Conservation (phyloP, 2,329 filamentous ascomycete species). For the Orbilia ellipsospora region DNA sequence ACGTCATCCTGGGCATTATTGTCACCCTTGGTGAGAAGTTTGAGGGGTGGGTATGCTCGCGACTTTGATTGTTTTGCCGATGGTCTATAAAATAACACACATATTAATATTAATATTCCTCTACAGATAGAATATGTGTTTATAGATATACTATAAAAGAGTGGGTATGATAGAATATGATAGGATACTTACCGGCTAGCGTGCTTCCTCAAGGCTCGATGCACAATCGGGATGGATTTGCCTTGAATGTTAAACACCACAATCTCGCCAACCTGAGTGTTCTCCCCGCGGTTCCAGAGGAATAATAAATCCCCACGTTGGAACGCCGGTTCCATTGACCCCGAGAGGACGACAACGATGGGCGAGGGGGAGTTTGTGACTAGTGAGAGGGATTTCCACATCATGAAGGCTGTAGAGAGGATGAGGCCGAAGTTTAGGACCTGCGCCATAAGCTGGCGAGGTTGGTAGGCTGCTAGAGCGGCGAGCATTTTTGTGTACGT, state of each 20-base stretch:
- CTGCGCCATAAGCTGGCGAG: conserved; percentile 82
- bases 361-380: conserved; percentile 78
- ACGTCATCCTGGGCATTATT: conserved; percentile 96
- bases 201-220: conserved; percentile 82
- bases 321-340: conserved; percentile 86
- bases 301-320: conserved; percentile 80
- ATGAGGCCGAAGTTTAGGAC: conserved; percentile 91
- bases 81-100: conserved; percentile 57
- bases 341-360: conserved; percentile 84
- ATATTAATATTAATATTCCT: too few species aligned
- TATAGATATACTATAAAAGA: neutral
- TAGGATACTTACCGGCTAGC: conserved; percentile 69
- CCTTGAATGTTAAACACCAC: conserved; percentile 86
- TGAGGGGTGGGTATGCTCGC: conserved; percentile 65
- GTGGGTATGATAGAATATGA: too few species aligned
- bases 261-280: conserved; percentile 75
- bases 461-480: conserved; percentile 73
- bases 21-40: conserved; percentile 95
- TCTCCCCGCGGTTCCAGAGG: conserved; percentile 77
- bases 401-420: conserved; percentile 91
- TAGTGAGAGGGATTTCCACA: conserved; percentile 90
- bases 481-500: conserved; percentile 70
- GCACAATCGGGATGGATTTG: conserved; percentile 98
- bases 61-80: conserved; percentile 21
- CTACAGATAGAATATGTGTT: neutral